These are phyloP conservation scores for Sicyos baderoa DNA, from an alignment of 306 rosid species.

Conservation along the genomic window DNA sequence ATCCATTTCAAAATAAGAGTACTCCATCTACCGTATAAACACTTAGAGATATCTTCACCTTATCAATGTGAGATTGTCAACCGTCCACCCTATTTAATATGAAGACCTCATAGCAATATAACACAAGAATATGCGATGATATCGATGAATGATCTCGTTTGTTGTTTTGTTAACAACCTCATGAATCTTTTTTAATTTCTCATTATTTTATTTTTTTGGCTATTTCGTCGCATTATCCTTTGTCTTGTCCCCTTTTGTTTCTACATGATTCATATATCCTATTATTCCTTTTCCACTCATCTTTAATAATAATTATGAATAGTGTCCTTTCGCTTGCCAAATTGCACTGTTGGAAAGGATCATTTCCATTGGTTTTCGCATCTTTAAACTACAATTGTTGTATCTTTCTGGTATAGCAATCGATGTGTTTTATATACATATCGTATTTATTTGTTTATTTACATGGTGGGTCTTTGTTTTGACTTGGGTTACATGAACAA, in stretches of 20 bases:
- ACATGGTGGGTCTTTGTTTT: background rate
- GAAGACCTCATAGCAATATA: no score
- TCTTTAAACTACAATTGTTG: background rate
- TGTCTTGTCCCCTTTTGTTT: conserved; percentile 13
- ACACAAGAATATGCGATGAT: no score
- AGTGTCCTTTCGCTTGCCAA: background rate
- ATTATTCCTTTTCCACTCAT: background rate
- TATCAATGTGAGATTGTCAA: no score
- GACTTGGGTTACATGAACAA: conserved; percentile 3
- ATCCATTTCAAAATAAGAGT: no score
- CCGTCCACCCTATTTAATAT: no score
- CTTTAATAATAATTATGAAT: conserved; percentile 4
- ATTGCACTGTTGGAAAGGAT: background rate
- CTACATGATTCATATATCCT: background rate
- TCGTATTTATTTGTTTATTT: background rate
- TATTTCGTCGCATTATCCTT: conserved; percentile 16
- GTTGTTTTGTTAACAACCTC: background rate
- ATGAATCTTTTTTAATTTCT: background rate
- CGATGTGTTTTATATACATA: background rate
- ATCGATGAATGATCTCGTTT: background rate
- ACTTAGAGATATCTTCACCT: no score
- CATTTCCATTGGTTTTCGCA: background rate
- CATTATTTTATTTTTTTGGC: background rate
- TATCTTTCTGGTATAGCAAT: background rate
- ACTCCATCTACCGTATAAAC: no score